Conservation (phyloP, 2,329 filamentous ascomycete species). For the Sporothrix humicola region DNA sequence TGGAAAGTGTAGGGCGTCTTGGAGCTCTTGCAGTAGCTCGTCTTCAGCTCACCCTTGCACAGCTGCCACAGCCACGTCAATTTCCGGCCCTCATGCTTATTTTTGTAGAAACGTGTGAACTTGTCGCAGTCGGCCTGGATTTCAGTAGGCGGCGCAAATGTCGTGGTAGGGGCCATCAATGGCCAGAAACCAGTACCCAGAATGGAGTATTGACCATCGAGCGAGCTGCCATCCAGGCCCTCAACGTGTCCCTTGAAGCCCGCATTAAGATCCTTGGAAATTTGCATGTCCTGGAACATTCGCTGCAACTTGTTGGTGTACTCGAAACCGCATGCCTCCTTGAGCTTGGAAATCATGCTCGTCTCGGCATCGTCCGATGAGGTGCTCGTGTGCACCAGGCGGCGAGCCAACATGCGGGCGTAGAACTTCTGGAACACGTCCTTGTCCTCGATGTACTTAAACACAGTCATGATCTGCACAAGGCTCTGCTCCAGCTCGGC, state of each 20-base stretch:
- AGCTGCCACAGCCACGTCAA: conserved; percentile 98
- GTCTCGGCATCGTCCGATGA: conserved; percentile 97
- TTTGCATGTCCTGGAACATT: conserved; percentile 99
- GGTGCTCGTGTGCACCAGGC: conserved; percentile 91
- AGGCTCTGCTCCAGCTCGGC: conserved; percentile 88
- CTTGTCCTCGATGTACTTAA: conserved; percentile 99
- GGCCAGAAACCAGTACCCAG: conserved; percentile 98
- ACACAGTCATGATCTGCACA: conserved; percentile 96
- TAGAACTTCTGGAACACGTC: conserved; percentile 99
- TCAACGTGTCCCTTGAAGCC: conserved; percentile 80
- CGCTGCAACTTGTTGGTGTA: conserved; percentile 99
- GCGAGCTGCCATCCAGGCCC: conserved; percentile 69
- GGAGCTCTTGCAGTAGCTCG: conserved; percentile 85
- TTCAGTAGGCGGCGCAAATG: conserved; percentile 84
- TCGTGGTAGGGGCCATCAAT: conserved; percentile 81
- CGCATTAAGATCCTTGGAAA: conserved; percentile 93
- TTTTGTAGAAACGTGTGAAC: conserved; percentile 89
- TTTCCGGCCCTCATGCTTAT: conserved; percentile 96
- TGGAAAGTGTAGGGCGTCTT: conserved; percentile 97
- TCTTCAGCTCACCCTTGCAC: conserved; percentile 95
- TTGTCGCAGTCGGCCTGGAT: conserved; percentile 87
- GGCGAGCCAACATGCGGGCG: conserved; percentile 92
- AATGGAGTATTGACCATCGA: conserved; percentile 90
- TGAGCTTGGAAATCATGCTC: conserved; percentile 99
- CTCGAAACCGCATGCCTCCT: conserved; percentile 97